A percentile compares a stretch with the other conserved stretches of the same genome.
Conservation (phyloP, 2,329 filamentous ascomycete genomes). For the Ophiostoma tasmaniense region DNA sequence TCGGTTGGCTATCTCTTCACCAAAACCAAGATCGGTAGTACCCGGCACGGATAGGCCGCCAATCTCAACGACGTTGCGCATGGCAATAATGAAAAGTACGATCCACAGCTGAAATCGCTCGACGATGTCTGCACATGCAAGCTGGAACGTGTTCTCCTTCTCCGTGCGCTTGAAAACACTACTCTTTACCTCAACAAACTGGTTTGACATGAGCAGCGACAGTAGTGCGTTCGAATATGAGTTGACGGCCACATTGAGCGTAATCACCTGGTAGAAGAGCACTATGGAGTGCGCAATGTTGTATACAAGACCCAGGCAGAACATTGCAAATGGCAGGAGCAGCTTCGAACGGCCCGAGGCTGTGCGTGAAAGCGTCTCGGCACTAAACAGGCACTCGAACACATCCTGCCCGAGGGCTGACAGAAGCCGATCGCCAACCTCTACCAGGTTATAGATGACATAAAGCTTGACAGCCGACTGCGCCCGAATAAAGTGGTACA, state of each 20-base stretch:
- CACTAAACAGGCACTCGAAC: conserved; percentile 87
- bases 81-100: conserved; percentile 91
- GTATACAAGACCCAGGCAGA: conserved; percentile 75
- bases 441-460: conserved; percentile 96
- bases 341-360: conserved; percentile 85
- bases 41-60: conserved; percentile 64
- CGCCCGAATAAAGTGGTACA: conserved; percentile 96
- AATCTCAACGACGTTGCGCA: conserved; percentile 93
- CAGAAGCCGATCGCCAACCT: conserved; percentile 82
- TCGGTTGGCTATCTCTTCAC: conserved; percentile 40
- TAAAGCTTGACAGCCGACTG: conserved; percentile 97
- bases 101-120: conserved; percentile 97
- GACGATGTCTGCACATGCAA: conserved; percentile 93
- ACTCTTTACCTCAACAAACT: conserved; percentile 98
- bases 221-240: conserved; percentile 95
- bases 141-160: conserved; percentile 93
- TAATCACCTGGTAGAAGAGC: conserved; percentile 95
- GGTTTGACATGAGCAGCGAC: conserved; percentile 87
- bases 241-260: conserved; percentile 94
- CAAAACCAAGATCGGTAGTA: conserved; percentile 30
- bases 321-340: conserved; percentile 82
- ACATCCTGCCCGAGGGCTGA: conserved; percentile 93
- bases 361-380: conserved; percentile 82
- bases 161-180: conserved; percentile 99
- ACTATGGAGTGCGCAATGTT: conserved; percentile 80